These are phyloP conservation scores for Retiboletus flavoniger DNA, from an alignment of 1,284 basidiomycete species.

Conservation along the genomic window DNA sequence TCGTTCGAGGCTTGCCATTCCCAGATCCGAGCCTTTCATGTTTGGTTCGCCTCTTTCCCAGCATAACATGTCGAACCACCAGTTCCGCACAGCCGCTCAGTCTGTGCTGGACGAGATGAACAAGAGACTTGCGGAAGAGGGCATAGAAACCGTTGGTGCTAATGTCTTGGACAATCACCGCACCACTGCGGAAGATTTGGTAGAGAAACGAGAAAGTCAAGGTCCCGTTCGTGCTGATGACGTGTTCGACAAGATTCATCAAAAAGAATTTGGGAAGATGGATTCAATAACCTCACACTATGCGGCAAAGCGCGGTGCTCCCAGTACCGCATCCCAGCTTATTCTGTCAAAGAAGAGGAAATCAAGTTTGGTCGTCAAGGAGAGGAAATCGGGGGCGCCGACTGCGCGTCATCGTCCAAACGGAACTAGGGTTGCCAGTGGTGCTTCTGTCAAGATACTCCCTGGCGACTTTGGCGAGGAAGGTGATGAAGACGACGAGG, in stretches of 20 bases:
- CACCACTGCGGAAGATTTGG: neutral
- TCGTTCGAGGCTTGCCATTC: conserved; percentile 25
- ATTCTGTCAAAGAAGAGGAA: conserved; percentile 42
- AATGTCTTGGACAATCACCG: conserved; percentile 41
- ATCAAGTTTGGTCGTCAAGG: conserved; percentile 43
- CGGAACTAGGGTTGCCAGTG: conserved; percentile 35
- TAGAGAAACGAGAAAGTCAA: conserved; percentile 26
- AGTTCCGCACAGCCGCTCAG: conserved; percentile 60
- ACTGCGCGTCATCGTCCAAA: conserved; percentile 27
- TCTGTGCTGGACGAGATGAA: conserved; percentile 79
- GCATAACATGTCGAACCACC: conserved; percentile 55
- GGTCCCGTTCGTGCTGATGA: conserved; percentile 29
- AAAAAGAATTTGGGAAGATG: conserved; percentile 69
- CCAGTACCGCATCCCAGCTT: conserved; percentile 11
- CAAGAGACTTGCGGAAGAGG: conserved; percentile 52
- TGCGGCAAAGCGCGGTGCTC: conserved; percentile 46
- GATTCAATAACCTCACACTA: conserved; percentile 67
- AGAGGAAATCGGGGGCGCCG: conserved; percentile 38
- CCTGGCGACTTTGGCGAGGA: conserved; percentile 59
- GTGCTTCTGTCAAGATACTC: conserved; percentile 46
- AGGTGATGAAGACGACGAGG: conserved; percentile 44
- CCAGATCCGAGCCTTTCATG: conserved; percentile 53
- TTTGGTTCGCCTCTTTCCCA: conserved; percentile 71
- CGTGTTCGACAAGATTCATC: conserved; percentile 62
- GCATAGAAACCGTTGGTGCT: conserved; percentile 44